phyloP scores from a whole-genome alignment of 345 rosid genomes.

The Salix dunnii region DNA sequence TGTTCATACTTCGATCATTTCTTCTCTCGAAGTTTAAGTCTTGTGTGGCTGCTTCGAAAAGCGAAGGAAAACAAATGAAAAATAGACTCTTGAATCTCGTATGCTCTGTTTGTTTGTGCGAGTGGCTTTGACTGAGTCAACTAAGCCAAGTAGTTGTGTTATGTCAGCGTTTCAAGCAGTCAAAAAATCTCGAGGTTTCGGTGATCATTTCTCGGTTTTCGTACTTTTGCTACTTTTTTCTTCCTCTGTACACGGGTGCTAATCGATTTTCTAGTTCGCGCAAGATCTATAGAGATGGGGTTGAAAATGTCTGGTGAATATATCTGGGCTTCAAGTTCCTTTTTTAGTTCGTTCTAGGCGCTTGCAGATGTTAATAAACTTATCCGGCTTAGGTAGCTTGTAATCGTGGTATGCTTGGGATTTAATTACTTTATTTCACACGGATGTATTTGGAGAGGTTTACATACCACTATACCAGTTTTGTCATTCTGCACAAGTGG shows the following conservation, averaged over 20 bases:
- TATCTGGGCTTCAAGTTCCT: neutral
- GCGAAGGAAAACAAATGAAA: neutral
- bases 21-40: neutral
- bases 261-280: neutral
- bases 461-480: neutral
- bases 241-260: neutral
- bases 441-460: too few relatives aligned
- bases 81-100: neutral
- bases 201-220: neutral
- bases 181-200: neutral
- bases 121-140: neutral
- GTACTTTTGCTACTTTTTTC: neutral
- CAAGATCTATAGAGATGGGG: neutral
- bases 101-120: neutral
- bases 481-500: neutral
- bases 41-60: neutral
- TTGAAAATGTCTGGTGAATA: neutral
- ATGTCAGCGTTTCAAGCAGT: neutral
- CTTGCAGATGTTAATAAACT: too few relatives aligned
- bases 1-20: neutral
- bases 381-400: too few relatives aligned
- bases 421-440: too few relatives aligned
- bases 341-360: neutral
- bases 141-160: neutral
- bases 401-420: too few relatives aligned